Conservation (phyloP, 805 yeast genomes). For the Candida qinlingensis region DNA sequence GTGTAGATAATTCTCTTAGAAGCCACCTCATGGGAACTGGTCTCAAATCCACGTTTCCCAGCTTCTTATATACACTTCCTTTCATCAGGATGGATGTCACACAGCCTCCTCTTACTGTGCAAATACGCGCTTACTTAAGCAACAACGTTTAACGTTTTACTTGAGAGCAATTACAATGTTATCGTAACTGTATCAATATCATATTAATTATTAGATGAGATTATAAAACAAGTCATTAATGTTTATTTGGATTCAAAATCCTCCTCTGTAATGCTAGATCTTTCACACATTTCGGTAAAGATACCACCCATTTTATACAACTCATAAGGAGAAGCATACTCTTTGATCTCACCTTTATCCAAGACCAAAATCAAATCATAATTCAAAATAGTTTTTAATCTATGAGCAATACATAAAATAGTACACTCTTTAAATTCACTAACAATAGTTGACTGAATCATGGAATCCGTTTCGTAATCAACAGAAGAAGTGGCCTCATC, state of each 20-base stretch:
- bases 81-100: no score
- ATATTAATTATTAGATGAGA: no score
- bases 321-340: conserved; percentile 44
- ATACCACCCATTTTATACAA: conserved; percentile 40
- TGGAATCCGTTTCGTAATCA: conserved; percentile 59
- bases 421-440: conserved; percentile 52
- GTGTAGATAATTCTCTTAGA: no score
- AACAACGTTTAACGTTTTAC: no score
- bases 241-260: not conserved
- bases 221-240: no score
- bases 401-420: conserved; percentile 61
- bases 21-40: no score
- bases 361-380: conserved; percentile 51
- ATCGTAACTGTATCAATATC: no score
- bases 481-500: conserved; percentile 70
- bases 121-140: no score
- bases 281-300: conserved; percentile 45
- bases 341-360: conserved; percentile 45
- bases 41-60: no score
- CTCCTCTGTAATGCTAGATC: conserved; percentile 34
- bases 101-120: no score
- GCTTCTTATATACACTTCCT: no score
- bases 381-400: conserved; percentile 49
- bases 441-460: conserved; percentile 51
- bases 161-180: no score